phyloP scores from a whole-genome alignment of 2,329 filamentous ascomycete species.

The Colletotrichum sp. region DNA sequence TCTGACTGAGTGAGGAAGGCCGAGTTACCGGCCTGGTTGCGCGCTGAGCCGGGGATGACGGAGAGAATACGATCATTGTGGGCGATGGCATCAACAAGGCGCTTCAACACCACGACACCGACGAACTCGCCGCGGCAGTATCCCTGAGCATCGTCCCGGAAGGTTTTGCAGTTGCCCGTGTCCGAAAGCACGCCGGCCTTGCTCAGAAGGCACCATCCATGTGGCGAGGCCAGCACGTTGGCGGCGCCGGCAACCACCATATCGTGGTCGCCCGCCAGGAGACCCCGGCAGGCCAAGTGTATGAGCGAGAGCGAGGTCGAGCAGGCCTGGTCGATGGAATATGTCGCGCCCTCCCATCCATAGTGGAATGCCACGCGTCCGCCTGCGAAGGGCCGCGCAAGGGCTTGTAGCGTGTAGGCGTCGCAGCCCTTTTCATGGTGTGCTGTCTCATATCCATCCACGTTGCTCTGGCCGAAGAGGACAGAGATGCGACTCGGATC shows the following conservation, averaged over 20 bases:
- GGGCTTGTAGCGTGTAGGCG: not conserved
- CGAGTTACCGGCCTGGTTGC: conserved; percentile 46
- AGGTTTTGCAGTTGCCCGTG: conserved; percentile 35
- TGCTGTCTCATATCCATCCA: not conserved
- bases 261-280: conserved; percentile 33
- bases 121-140: conserved; percentile 56
- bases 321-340: conserved; percentile 40
- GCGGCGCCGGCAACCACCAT: conserved; percentile 42
- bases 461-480: not conserved
- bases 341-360: conserved; percentile 31
- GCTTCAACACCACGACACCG: conserved; percentile 50
- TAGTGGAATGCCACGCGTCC: not conserved
- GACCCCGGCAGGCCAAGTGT: conserved; percentile 33
- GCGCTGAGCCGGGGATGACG: conserved; percentile 39
- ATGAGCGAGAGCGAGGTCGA: conserved; percentile 38
- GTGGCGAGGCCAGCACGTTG: conserved; percentile 32
- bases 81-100: conserved; percentile 45
- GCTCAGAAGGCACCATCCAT: conserved; percentile 11
- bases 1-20: conserved; percentile 28
- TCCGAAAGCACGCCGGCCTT: conserved; percentile 28
- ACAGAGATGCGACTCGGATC: conserved; percentile 27
- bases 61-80: conserved; percentile 50
- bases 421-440: not conserved
- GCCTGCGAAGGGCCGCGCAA: not conserved
- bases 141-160: conserved; percentile 41